Percentiles rank a stretch among this genome's conserved stretches.
Conservation (phyloP, 2,329 filamentous ascomycete species). For the Lachnellula occidentalis region DNA sequence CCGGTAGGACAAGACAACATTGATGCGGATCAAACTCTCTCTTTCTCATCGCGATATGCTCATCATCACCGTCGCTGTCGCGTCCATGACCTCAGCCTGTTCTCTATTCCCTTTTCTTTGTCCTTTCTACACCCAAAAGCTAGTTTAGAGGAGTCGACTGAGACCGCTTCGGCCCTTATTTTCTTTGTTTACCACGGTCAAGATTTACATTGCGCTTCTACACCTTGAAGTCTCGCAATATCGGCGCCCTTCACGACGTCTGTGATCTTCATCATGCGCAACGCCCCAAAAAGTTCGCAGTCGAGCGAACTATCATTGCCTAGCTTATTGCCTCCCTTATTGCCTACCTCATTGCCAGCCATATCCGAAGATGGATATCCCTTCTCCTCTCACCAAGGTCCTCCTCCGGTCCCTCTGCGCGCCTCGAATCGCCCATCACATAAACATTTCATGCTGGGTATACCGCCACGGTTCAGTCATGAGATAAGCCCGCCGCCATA, state of each 20-base stretch:
- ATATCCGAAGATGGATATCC: slow-evolving; percentile 19
- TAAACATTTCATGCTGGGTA: slow-evolving; percentile 13
- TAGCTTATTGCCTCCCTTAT: not conserved
- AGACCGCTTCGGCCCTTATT: no score
- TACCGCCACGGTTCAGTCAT: slow-evolving; percentile 11
- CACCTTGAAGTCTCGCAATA: not conserved
- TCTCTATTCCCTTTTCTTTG: no score
- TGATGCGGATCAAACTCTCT: no score
- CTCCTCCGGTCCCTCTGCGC: slow-evolving; percentile 20
- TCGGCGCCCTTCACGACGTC: slow-evolving; percentile 10
- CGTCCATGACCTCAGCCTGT: no score
- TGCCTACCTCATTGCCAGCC: slow-evolving; percentile 11
- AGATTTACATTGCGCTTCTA: no score
- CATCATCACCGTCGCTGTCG: no score
- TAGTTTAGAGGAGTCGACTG: no score
- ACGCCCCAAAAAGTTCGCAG: slow-evolving; percentile 1
- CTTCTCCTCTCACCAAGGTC: slow-evolving; percentile 4
- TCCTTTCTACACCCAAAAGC: no score
- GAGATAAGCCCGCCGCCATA: slow-evolving; percentile 25
- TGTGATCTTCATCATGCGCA: slow-evolving; percentile 20
- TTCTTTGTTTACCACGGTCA: no score
- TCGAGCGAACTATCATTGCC: not conserved
- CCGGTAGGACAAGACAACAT: no score
- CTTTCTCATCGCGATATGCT: no score
- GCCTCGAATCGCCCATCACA: slow-evolving; percentile 17